Base-by-base conservation (phyloP, 2,329 filamentous ascomycete genomes). In the Didymella segeticola region DNA sequence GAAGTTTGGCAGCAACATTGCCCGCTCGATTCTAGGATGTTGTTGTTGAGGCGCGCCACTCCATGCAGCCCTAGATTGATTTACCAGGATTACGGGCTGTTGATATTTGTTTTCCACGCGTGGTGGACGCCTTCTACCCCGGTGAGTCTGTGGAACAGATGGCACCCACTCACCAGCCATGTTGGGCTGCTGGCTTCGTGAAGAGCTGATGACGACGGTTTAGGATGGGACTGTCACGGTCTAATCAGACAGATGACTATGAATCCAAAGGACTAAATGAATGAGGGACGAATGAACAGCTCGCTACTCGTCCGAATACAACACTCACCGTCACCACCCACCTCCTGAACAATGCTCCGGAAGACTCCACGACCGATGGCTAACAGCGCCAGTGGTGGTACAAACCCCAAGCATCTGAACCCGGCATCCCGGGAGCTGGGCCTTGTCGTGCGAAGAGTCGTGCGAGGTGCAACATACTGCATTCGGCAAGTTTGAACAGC, bases 101-200 rank as follows among this genome's bases (percentile, higher is more conserved):
- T 14, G 27, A 23, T 19, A 11, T 26, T 48, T 48, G 19, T 30
- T 54, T 39, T 47, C 31, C 42, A 31, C 26, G 15, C 20, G 37
- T 42, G 7, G 37, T 38, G 39, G 39, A 31, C 43, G 43, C 50
- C 45, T 53, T n/a, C n/a, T n/a, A n/a, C n/a, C n/a, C n/a, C n/a
- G 37, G 37, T 47, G 31, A 43, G 26, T 43, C 50, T 48, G 50
- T 47, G 37, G 20, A 17, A 53, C 43, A n/a, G 14, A 23, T 12
- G 15, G 31, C 25, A 43, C 15, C 33, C 23, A 20, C 20, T 4
- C 5, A 30, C 22, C 19, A 42, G 19, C 20, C 26, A 23, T 47
- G 19, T 22, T 29, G 22, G 27, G 12, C 15, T 23, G 34, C n/a
- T 12, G 23, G 12, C 19, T 37, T 23, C 33, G 19, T 23, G 10